Percentiles rank a stretch among this genome's conserved stretches.
phyloP scores from a whole-genome alignment of 148 eudicot species.

The Nyssa sinensis region DNA sequence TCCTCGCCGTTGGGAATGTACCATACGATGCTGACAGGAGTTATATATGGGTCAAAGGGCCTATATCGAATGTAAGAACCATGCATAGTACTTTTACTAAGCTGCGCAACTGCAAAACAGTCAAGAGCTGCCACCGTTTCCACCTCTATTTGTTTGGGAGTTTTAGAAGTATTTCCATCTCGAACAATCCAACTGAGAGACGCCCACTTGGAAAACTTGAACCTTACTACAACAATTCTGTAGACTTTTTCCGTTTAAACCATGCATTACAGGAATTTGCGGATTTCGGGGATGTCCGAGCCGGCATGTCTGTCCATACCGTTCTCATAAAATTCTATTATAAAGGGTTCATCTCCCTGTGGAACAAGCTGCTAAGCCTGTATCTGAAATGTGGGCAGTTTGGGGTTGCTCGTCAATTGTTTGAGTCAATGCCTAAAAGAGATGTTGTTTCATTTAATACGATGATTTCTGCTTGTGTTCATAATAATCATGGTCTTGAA shows the following conservation, averaged over 20 bases:
- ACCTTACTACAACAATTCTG: not conserved
- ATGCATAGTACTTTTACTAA: not conserved
- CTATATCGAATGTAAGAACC: too few species aligned
- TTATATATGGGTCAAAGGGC: too few species aligned
- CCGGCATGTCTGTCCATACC: slow-evolving; percentile 20
- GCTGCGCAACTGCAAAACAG: not conserved
- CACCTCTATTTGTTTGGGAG: not conserved
- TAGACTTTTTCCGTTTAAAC: slow-evolving; percentile 8
- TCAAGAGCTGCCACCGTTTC: not conserved
- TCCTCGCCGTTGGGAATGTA: too few species aligned
- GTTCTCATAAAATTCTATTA: slow-evolving; percentile 14
- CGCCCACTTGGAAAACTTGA: not conserved
- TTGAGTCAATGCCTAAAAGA: slow-evolving; percentile 39
- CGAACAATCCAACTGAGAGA: not conserved
- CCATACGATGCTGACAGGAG: too few species aligned
- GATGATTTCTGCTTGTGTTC: slow-evolving; percentile 23
- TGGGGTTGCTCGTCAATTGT: slow-evolving; percentile 21
- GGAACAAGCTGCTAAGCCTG: slow-evolving; percentile 29
- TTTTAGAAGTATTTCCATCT: not conserved
- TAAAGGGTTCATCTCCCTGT: slow-evolving; percentile 14
- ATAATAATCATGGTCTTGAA: not conserved
- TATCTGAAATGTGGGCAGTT: slow-evolving; percentile 9
- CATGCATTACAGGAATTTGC: slow-evolving; percentile 16
- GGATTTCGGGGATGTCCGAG: slow-evolving; percentile 20
- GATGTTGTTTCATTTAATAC: slow-evolving; percentile 35